These are phyloP conservation scores for Geosmithia flava DNA, from an alignment of 2,329 filamentous ascomycete species.

Conservation along the genomic window DNA sequence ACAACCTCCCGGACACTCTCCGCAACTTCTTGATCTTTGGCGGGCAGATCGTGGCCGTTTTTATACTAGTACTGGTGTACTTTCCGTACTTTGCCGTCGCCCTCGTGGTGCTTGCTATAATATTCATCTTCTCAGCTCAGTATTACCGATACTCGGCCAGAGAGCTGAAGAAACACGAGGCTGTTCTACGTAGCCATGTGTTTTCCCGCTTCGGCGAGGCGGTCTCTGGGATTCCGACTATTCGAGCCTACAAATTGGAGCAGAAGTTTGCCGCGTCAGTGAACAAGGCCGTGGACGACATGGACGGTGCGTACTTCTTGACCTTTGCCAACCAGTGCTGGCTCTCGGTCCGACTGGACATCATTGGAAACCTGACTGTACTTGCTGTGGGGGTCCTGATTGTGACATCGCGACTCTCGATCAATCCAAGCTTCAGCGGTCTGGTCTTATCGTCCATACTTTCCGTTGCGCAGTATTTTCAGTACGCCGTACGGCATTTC, in stretches of 20 bases:
- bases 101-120: conserved; percentile 50
- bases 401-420: conserved; percentile 78
- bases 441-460: conserved; percentile 89
- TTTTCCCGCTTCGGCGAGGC: conserved; percentile 90
- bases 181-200: conserved; percentile 73
- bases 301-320: conserved; percentile 89
- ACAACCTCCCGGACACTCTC: conserved; percentile 76
- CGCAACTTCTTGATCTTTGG: conserved; percentile 86
- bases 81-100: conserved; percentile 75
- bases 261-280: conserved; percentile 63
- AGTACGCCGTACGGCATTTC: conserved; percentile 90
- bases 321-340: conserved; percentile 94
- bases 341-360: conserved; percentile 75
- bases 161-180: conserved; percentile 89
- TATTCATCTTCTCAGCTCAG: conserved; percentile 71
- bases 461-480: conserved; percentile 89
- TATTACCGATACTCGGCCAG: conserved; percentile 89
- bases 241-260: conserved; percentile 79
- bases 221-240: conserved; percentile 70
- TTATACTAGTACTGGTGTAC: conserved; percentile 81
- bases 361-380: conserved; percentile 72
- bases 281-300: conserved; percentile 66
- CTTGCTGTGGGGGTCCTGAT: conserved; percentile 84
- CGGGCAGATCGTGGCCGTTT: conserved; percentile 70
- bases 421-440: conserved; percentile 73